Percentiles rank a stretch among this genome's conserved stretches.
These are phyloP conservation scores for Garcia nutans DNA, from an alignment of 345 rosid genomes.

Conservation along the genomic window DNA sequence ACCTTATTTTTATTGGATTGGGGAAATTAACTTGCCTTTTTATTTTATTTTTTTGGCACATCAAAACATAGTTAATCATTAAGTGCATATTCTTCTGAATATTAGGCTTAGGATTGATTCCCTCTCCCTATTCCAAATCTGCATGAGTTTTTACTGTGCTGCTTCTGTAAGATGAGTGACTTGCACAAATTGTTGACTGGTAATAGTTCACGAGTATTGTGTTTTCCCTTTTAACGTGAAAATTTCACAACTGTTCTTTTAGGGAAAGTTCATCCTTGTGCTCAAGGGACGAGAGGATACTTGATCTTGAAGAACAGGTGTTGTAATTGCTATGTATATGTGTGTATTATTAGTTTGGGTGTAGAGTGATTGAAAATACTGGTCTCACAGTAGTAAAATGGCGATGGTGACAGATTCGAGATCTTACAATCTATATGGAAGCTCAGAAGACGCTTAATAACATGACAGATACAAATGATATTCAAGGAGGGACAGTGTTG, in stretches of 20 bases:
- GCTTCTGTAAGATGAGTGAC: neutral
- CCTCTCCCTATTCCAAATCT: too few relatives aligned
- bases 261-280: conserved; percentile 49
- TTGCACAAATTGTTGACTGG: neutral
- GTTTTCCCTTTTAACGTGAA: neutral
- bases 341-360: neutral
- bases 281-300: conserved; percentile 57
- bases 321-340: neutral
- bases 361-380: neutral
- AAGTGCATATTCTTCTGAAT: neutral
- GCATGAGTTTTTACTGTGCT: neutral
- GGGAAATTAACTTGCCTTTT: too few relatives aligned
- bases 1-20: too few relatives aligned
- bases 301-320: conserved; percentile 88
- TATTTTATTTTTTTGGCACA: too few relatives aligned
- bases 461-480: conserved; percentile 55
- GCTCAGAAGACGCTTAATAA: conserved; percentile 67
- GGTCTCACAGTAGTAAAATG: neutral
- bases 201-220: neutral
- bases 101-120: neutral
- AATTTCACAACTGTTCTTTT: neutral
- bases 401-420: conserved; percentile 60
- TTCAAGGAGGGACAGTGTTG: conserved; percentile 61
- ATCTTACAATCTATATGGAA: conserved; percentile 64
- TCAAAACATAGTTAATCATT: too few relatives aligned